phyloP scores from a whole-genome alignment of 345 rosid species.

The Anacardium occidentale region DNA sequence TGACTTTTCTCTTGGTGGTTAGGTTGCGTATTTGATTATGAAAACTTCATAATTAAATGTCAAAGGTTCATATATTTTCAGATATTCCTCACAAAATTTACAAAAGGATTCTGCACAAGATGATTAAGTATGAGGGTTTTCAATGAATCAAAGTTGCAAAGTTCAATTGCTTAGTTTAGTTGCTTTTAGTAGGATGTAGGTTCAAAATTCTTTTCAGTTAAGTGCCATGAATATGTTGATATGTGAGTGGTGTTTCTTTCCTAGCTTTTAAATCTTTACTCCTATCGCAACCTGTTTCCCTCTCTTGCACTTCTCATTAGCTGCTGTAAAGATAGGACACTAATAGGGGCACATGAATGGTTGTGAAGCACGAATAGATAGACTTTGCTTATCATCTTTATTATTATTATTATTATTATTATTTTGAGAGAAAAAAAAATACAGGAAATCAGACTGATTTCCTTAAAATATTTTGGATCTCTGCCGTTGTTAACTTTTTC shows the following conservation, averaged over 20 bases:
- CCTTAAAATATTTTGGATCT: too few relatives aligned
- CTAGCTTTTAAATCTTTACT: background rate
- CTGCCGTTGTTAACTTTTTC: too few relatives aligned
- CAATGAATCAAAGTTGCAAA: background rate
- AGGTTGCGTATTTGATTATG: background rate
- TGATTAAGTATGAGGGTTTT: background rate
- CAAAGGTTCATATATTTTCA: background rate
- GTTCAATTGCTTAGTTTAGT: background rate
- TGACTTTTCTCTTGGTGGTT: background rate
- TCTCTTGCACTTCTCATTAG: background rate
- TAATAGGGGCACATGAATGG: too few relatives aligned
- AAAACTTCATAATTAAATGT: slow-evolving; percentile 1
- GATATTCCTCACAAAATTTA: background rate
- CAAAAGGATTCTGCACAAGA: background rate
- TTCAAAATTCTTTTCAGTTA: background rate
- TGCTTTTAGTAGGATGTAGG: background rate
- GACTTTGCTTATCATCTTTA: too few relatives aligned
- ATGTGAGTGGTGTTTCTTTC: background rate
- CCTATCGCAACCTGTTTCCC: background rate
- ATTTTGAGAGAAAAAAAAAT: too few relatives aligned
- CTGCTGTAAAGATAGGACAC: background rate
- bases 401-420: too few relatives aligned
- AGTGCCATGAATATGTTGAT: background rate
- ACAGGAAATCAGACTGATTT: too few relatives aligned
- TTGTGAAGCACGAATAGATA: too few relatives aligned